phyloP scores from a whole-genome alignment of 129 eudicot genomes.

The Heracleum sosnowskyi region DNA sequence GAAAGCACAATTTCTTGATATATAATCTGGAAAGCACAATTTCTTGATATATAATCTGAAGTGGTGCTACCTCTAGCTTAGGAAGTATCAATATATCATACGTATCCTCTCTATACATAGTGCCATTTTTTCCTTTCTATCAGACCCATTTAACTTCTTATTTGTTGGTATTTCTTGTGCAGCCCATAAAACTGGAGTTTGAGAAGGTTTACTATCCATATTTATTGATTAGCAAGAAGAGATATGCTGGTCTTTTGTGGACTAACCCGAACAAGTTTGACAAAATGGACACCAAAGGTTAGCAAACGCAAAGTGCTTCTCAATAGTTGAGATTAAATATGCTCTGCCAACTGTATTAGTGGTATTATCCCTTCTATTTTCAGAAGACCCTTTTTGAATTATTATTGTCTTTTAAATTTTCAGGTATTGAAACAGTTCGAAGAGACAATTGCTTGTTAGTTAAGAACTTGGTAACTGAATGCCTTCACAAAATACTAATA shows the following conservation, averaged over 20 bases:
- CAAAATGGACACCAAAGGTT: constrained; percentile 99
- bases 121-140: no score
- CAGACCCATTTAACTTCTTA: not conserved
- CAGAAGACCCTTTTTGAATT: not conserved
- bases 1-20: not conserved
- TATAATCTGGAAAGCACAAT: not conserved
- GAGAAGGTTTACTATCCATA: constrained; percentile 96
- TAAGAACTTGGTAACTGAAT: constrained; percentile 81
- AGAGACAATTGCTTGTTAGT: constrained; percentile 95
- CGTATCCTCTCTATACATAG: not conserved
- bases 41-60: not conserved
- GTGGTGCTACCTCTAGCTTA: not conserved
- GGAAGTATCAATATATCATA: not conserved
- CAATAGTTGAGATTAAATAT: not conserved
- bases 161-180: constrained; percentile 15
- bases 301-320: constrained; percentile 12
- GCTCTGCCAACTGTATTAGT: not conserved
- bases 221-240: constrained; percentile 91
- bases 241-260: constrained; percentile 99
- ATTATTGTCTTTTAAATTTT: constrained; percentile 9
- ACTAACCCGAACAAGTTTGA: constrained; percentile 83
- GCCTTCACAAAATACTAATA: constrained; percentile 82
- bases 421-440: constrained; percentile 98
- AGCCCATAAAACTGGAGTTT: constrained; percentile 97
- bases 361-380: not conserved